Evolutionary conservation across 805 yeast genomes (phyloP).

Genomic region (Debaryomyces hansenii): DNA sequence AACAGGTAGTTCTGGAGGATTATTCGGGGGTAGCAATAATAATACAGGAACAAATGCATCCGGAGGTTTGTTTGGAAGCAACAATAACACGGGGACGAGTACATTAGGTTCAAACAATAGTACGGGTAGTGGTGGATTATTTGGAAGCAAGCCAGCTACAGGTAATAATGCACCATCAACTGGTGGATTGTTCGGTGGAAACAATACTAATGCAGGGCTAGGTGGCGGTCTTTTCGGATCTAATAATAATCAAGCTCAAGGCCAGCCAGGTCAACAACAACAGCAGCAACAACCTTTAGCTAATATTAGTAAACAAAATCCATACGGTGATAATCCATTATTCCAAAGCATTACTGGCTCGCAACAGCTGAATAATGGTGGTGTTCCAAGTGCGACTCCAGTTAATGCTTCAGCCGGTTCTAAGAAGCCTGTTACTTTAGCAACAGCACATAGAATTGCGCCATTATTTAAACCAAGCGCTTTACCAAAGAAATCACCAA

Average conservation of each 20-base stretch:
- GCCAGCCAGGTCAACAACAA: constrained; percentile 18
- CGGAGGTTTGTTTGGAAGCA: constrained; percentile 23
- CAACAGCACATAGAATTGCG: constrained; percentile 60
- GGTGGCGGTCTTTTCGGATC: constrained; percentile 18
- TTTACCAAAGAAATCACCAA: constrained; percentile 9
- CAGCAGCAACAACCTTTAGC: constrained; percentile 24
- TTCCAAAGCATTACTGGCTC: constrained; percentile 47
- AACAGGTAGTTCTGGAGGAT: constrained; percentile 19
- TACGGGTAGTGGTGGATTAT: constrained; percentile 28
- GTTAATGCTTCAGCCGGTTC: constrained; percentile 18
- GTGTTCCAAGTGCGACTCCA: constrained; percentile 27
- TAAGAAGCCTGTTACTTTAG: constrained; percentile 61
- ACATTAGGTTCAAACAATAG: constrained; percentile 9
- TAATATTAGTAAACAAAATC: constrained; percentile 46
- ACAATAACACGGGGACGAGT: constrained; percentile 7
- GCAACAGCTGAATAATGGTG: constrained; percentile 11
- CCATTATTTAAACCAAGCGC: constrained; percentile 45
- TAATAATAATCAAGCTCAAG: constrained; percentile 9
- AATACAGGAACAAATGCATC: constrained; percentile 14
- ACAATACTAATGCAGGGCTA: constrained; percentile 22
- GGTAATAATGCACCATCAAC: constrained; percentile 28
- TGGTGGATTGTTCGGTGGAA: constrained; percentile 45
- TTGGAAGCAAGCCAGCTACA: constrained; percentile 32
- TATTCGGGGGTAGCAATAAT: constrained; percentile 21
- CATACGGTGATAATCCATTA: constrained; percentile 78